These are phyloP conservation scores for Syncephalis plumigaleata DNA, from an alignment of 371 early-diverging fungal species.

Conservation along the genomic window DNA sequence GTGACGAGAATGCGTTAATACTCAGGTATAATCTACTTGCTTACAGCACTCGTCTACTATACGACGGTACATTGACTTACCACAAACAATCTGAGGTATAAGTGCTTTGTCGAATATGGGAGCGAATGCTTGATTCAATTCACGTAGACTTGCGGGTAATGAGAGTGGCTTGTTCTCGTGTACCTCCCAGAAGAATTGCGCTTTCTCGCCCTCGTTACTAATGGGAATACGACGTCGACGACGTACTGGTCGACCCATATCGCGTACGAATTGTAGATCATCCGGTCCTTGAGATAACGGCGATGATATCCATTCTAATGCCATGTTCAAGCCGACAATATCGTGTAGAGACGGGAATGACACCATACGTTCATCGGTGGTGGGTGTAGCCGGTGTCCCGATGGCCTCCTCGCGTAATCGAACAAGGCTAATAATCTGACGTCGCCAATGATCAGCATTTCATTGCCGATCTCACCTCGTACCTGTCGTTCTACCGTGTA, in stretches of 20 bases:
- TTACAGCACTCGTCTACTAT: too few species aligned
- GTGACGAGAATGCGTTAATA: too few species aligned
- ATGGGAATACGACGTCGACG: neutral
- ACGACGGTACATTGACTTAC: constrained; percentile 1
- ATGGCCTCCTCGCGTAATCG: neutral
- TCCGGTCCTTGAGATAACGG: neutral
- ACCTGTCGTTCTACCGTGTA: constrained; percentile 3
- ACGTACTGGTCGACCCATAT: neutral
- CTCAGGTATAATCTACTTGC: too few species aligned
- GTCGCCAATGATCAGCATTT: neutral
- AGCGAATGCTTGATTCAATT: neutral
- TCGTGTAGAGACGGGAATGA: neutral
- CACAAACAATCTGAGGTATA: neutral
- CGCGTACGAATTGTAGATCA: neutral
- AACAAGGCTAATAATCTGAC: neutral
- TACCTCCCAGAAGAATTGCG: neutral
- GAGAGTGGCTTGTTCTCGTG: neutral
- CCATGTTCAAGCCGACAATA: neutral
- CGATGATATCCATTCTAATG: neutral
- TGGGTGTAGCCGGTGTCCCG: neutral
- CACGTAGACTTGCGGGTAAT: neutral
- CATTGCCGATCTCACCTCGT: neutral
- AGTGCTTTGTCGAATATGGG: neutral
- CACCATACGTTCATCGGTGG: neutral
- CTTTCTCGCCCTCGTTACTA: neutral